Percentiles rank a stretch among this genome's conserved stretches.
Conservation (phyloP, 169 alveolate species). For the Cryptosporidium baileyi region DNA sequence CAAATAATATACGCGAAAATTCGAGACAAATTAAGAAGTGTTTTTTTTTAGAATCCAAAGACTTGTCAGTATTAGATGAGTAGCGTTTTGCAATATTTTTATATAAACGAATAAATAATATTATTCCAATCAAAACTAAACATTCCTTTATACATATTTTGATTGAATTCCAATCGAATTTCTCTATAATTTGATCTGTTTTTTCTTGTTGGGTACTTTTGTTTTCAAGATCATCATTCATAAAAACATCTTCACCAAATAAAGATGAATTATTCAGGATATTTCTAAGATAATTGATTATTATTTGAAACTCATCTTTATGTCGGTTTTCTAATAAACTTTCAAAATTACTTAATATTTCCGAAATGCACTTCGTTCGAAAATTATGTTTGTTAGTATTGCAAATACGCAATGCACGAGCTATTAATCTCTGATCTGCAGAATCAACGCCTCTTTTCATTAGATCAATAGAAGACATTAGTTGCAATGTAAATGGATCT, state of each 20-base stretch:
- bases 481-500: conserved; percentile 4
- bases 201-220: neutral
- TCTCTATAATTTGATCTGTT: neutral
- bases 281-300: neutral
- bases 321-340: neutral
- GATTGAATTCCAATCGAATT: conserved; percentile 69
- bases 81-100: conserved; percentile 49
- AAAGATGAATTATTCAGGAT: neutral
- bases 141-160: conserved; percentile 28
- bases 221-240: neutral
- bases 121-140: conserved; percentile 74
- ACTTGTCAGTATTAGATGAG: neutral
- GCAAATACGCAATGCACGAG: conserved; percentile 53
- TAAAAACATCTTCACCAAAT: neutral
- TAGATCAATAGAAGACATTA: conserved; percentile 36
- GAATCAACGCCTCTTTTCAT: conserved; percentile 48
- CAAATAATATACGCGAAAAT: neutral
- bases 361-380: neutral
- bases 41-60: neutral
- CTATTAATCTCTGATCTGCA: conserved; percentile 48
- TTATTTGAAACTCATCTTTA: neutral
- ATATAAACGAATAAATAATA: conserved; percentile 60
- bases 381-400: neutral
- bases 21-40: neutral
- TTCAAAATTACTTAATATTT: neutral